phyloP scores from a whole-genome alignment of 2,329 filamentous ascomycete species.

The Calonectria pauciramosa region DNA sequence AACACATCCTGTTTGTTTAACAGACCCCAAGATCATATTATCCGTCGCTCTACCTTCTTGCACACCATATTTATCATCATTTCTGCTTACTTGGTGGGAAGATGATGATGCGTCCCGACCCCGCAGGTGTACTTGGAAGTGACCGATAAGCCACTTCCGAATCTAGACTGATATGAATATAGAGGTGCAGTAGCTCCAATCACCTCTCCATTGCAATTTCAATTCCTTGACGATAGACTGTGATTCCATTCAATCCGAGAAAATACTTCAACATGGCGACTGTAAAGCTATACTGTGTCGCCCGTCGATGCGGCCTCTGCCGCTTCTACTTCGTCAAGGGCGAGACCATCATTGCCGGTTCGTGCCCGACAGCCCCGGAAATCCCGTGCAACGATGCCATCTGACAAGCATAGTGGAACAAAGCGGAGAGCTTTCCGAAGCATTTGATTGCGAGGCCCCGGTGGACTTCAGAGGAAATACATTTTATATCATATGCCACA shows the following conservation, averaged over 20 bases:
- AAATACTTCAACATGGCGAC: not conserved
- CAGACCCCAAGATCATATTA: not conserved
- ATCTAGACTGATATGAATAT: not conserved
- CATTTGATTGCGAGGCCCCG: not conserved
- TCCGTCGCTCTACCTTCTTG: not conserved
- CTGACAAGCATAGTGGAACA: not conserved
- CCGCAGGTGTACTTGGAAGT: not conserved
- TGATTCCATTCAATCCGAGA: not conserved
- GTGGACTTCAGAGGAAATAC: not conserved
- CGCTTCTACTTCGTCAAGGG: not conserved
- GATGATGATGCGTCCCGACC: not conserved
- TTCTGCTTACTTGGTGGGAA: not conserved
- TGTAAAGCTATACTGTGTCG: not conserved
- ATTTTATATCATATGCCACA: not conserved
- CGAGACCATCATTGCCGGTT: not conserved
- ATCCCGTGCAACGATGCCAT: not conserved
- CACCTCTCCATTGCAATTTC: no score
- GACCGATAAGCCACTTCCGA: not conserved
- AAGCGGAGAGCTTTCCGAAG: not conserved
- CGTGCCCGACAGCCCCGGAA: not conserved
- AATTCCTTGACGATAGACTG: not conserved
- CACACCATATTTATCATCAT: not conserved
- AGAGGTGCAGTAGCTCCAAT: not conserved
- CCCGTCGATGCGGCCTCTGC: constrained; percentile 13
- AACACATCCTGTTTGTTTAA: not conserved